Evolutionary conservation across 2,329 filamentous ascomycete genomes (phyloP).

Genomic region (Trichoderma koningii): DNA sequence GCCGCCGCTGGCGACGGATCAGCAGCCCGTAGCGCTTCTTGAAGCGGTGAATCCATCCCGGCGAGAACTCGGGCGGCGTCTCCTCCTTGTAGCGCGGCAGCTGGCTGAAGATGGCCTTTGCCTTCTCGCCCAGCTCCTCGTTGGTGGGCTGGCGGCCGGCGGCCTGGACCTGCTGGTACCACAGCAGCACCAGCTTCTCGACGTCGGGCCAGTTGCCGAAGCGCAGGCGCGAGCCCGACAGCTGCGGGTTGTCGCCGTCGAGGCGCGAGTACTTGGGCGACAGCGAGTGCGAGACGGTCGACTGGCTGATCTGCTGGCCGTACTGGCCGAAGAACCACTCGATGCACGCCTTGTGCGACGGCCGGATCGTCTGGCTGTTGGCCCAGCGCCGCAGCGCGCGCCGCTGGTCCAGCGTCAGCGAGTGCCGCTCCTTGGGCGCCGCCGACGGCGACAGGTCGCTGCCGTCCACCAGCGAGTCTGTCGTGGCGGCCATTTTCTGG

Average conservation of each 20-base stretch:
- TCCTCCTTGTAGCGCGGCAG: constrained; percentile 63
- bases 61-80: constrained; percentile 61
- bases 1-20: constrained; percentile 57
- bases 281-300: constrained; percentile 63
- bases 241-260: constrained; percentile 60
- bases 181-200: constrained; percentile 58
- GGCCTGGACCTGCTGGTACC: constrained; percentile 55
- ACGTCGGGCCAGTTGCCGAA: constrained; percentile 67
- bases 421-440: constrained; percentile 55
- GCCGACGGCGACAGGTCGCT: constrained; percentile 24
- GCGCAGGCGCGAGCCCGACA: constrained; percentile 62
- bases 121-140: constrained; percentile 64
- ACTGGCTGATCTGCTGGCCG: constrained; percentile 63
- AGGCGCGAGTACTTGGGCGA: constrained; percentile 64
- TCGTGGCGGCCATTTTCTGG: constrained; percentile 43
- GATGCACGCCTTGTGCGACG: constrained; percentile 63
- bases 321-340: constrained; percentile 63
- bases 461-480: constrained; percentile 41
- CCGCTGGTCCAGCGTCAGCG: constrained; percentile 63
- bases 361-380: constrained; percentile 56
- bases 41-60: constrained; percentile 65
- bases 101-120: constrained; percentile 59
- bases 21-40: constrained; percentile 64
- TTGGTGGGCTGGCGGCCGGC: constrained; percentile 61
- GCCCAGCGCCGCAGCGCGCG: constrained; percentile 63